These are phyloP conservation scores for Sextonia rubra DNA, from an alignment of 164 flowering plant species.

Conservation along the genomic window DNA sequence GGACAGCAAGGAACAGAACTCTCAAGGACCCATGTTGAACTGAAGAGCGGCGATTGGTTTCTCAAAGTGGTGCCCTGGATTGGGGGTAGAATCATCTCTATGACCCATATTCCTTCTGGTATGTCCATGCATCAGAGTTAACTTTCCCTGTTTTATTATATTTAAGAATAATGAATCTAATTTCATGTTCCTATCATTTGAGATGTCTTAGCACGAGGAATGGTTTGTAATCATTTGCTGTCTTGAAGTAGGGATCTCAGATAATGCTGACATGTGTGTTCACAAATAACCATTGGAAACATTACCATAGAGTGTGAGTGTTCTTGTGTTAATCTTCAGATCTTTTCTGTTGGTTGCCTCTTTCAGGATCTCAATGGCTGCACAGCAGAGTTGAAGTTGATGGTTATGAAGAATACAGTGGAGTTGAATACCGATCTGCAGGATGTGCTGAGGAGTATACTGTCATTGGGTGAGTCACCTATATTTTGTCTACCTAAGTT, in stretches of 20 bases:
- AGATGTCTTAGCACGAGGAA: too few relatives aligned
- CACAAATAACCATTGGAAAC: neutral
- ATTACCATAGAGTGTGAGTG: neutral
- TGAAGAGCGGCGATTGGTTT: conserved; percentile 73
- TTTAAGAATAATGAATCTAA: neutral
- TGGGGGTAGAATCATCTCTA: conserved; percentile 92
- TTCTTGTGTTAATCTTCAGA: neutral
- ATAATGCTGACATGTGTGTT: neutral
- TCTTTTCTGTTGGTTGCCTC: neutral
- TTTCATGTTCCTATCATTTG: too few relatives aligned
- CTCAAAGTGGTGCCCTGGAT: conserved; percentile 91
- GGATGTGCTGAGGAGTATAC: conserved; percentile 86
- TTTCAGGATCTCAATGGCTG: conserved; percentile 86
- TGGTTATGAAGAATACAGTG: conserved; percentile 93
- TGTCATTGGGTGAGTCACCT: conserved; percentile 56
- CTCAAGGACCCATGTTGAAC: conserved; percentile 61
- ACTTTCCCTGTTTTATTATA: neutral
- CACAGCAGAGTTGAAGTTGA: conserved; percentile 77
- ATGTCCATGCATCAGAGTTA: conserved; percentile 3
- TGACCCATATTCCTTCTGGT: conserved; percentile 89
- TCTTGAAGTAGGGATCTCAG: neutral
- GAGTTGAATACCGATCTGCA: conserved; percentile 80
- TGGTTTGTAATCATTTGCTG: too few relatives aligned
- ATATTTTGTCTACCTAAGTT: neutral
- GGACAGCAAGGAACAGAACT: conserved; percentile 66